Conservation (phyloP, 495 filamentous ascomycete genomes). For the Tuber umbilicatum region DNA sequence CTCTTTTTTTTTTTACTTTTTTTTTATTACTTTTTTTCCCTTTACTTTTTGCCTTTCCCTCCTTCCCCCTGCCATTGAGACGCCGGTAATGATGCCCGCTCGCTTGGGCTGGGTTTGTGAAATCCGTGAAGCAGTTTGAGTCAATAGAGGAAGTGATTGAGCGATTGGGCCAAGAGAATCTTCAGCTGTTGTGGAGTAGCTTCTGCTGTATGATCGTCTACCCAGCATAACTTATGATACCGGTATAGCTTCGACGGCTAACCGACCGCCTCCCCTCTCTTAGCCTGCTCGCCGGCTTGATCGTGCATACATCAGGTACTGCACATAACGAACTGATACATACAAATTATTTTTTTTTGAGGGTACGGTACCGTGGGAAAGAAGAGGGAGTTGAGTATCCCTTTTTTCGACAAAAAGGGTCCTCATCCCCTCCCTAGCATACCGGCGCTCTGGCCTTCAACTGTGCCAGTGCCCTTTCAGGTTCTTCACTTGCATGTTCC, state of each 20-base stretch:
- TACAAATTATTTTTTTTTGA: neutral
- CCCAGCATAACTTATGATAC: slow-evolving; percentile 17
- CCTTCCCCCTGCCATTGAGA: slow-evolving; percentile 16
- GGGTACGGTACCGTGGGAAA: neutral
- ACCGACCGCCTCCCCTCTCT: slow-evolving; percentile 34
- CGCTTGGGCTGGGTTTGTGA: neutral
- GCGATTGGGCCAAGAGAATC: slow-evolving; percentile 19
- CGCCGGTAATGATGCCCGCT: neutral
- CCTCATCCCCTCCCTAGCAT: slow-evolving; percentile 7
- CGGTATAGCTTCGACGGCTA: slow-evolving; percentile 28
- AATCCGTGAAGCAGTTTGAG: neutral
- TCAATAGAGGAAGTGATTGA: neutral
- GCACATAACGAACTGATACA: neutral
- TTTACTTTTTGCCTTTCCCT: slow-evolving; percentile 14
- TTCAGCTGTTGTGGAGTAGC: neutral
- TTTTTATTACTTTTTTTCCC: slow-evolving; percentile 9
- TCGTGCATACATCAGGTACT: slow-evolving; percentile 19
- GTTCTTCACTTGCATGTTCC: slow-evolving; percentile 4
- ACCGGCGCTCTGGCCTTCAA: neutral
- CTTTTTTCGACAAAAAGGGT: slow-evolving; percentile 24
- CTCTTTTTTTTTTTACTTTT: slow-evolving; percentile 6
- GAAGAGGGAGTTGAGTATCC: neutral
- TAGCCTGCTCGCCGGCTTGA: slow-evolving; percentile 24
- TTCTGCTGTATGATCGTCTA: neutral
- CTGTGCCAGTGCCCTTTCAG: slow-evolving; percentile 6